Conservation (phyloP, 257 asterid genomes). For the Plantago elongata region DNA sequence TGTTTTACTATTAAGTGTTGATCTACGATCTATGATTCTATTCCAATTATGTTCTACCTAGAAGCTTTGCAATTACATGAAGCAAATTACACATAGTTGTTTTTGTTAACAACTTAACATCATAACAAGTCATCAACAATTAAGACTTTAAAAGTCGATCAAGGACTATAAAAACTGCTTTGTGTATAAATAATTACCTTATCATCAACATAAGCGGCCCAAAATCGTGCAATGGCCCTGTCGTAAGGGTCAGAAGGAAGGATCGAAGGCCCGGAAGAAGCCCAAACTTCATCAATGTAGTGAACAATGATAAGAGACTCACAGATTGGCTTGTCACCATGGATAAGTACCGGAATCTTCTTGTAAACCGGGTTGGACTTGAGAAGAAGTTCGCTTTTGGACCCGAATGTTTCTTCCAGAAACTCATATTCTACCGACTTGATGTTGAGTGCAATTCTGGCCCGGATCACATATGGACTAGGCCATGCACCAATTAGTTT, state of each 20-base stretch:
- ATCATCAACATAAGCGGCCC: constrained; percentile 35
- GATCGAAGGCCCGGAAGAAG: constrained; percentile 14
- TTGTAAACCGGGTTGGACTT: constrained; percentile 35
- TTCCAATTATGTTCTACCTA: no score
- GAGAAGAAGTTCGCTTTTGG: constrained; percentile 30
- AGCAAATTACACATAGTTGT: no score
- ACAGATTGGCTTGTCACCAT: constrained; percentile 21
- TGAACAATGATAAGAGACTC: constrained; percentile 32
- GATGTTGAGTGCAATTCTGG: constrained; percentile 26
- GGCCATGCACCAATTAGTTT: constrained; percentile 33
- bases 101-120: no score
- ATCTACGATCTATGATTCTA: no score
- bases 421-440: constrained; percentile 27
- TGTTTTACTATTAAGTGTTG: no score
- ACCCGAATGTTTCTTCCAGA: constrained; percentile 24
- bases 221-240: constrained; percentile 29
- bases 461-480: constrained; percentile 29
- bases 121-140: no score
- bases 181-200: constrained; percentile 11
- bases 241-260: constrained; percentile 31
- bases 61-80: no score
- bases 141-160: no score
- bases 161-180: no score
- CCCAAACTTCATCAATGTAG: constrained; percentile 35
- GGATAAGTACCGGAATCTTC: constrained; percentile 34